Conservation (phyloP, 179 eudicot species). For the Spergularia azorica region DNA sequence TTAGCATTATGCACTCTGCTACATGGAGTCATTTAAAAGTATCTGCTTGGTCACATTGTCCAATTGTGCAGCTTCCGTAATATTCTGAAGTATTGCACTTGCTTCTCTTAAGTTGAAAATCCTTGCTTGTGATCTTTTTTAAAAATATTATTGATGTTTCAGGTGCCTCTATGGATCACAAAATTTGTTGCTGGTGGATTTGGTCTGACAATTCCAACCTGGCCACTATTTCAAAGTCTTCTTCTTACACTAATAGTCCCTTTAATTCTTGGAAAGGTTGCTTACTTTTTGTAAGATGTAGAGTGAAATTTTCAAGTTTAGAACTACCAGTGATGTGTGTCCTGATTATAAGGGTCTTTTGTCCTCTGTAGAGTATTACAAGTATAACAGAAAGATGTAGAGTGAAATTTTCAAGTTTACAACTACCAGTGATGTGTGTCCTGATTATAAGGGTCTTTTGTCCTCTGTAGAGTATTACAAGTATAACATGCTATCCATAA, state of each 20-base stretch:
- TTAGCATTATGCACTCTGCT: background rate
- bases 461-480: no score
- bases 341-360: background rate
- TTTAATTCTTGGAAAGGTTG: conserved; percentile 44
- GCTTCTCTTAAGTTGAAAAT: background rate
- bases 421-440: background rate
- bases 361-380: no score
- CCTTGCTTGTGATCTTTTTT: background rate
- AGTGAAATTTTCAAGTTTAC: background rate
- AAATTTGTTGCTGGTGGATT: conserved; percentile 40
- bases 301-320: background rate
- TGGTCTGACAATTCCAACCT: conserved; percentile 41
- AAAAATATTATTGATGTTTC: conserved; percentile 5
- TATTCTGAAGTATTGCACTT: background rate
- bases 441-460: background rate
- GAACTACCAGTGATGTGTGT: background rate
- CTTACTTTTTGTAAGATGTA: background rate
- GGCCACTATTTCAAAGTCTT: conserved; percentile 41
- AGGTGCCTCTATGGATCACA: conserved; percentile 49
- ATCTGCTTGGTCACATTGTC: background rate
- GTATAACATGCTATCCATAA: no score
- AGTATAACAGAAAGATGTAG: no score
- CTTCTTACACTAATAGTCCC: conserved; percentile 40
- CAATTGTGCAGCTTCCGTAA: background rate
- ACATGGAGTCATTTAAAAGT: background rate